phyloP scores from a whole-genome alignment of 331 rosid species.

The Quercus phellos region DNA sequence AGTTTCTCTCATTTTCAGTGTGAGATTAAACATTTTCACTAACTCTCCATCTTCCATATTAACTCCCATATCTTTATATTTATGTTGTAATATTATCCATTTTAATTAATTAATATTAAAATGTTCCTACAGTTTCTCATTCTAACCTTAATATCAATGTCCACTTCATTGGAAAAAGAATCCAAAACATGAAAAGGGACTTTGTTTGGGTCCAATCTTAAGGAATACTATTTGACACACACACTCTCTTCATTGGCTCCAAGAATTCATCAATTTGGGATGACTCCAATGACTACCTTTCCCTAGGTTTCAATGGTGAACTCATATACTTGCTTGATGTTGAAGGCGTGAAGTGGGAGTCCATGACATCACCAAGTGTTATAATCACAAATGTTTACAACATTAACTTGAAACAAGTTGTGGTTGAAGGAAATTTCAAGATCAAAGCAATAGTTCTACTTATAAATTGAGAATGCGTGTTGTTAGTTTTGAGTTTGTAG shows the following conservation, averaged over 20 bases:
- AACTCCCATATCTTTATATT: no score
- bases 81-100: no score
- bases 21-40: no score
- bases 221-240: slow-evolving; percentile 34
- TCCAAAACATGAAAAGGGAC: slow-evolving; percentile 26
- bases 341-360: no score
- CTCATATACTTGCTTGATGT: neutral
- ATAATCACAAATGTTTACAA: neutral
- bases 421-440: neutral
- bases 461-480: neutral
- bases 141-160: slow-evolving; percentile 44
- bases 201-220: slow-evolving; percentile 49
- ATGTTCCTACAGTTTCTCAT: neutral
- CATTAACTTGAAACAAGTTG: no score
- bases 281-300: neutral
- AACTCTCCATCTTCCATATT: no score
- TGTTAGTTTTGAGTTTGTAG: no score
- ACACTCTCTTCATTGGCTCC: slow-evolving; percentile 29
- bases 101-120: no score
- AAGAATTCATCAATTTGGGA: slow-evolving; percentile 27
- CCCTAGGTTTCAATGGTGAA: no score
- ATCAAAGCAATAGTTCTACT: slow-evolving; percentile 36
- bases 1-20: no score
- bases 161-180: slow-evolving; percentile 37
- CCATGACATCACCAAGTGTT: no score